These are phyloP conservation scores for Apiotrichum siamense DNA, from an alignment of 1,284 basidiomycete species.

Conservation along the genomic window DNA sequence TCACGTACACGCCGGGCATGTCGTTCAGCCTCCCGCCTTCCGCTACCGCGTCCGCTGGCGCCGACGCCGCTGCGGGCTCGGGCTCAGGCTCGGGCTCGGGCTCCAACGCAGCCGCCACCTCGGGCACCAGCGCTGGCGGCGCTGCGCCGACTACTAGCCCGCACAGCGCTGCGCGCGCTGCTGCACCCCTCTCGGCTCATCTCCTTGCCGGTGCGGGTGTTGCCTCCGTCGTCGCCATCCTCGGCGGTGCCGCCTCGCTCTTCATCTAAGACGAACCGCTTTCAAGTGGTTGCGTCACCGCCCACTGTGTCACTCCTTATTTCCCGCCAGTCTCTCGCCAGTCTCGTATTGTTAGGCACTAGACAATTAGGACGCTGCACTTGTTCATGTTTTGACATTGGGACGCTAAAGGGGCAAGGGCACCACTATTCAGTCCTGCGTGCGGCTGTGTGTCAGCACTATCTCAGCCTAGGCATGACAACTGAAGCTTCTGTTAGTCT, in stretches of 20 bases:
- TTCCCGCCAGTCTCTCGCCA: too few species aligned
- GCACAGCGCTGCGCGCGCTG: conserved; percentile 21
- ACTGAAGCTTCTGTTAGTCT: too few species aligned
- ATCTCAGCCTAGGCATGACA: too few species aligned
- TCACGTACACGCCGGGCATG: conserved; percentile 11
- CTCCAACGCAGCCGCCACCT: neutral
- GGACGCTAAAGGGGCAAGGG: too few species aligned
- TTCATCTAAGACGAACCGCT: neutral
- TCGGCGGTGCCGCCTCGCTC: too few species aligned
- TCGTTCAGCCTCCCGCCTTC: neutral
- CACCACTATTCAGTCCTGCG: too few species aligned
- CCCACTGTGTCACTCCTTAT: too few species aligned
- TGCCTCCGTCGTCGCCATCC: conserved; percentile 25
- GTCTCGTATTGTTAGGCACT: too few species aligned
- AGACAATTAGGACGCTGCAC: too few species aligned
- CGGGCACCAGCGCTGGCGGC: conserved; percentile 8
- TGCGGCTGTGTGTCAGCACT: too few species aligned
- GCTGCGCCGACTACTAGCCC: conserved; percentile 1
- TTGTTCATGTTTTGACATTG: too few species aligned
- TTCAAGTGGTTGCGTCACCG: too few species aligned
- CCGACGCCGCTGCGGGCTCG: conserved; percentile 17
- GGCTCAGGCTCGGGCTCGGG: conserved; percentile 1
- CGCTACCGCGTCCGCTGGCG: neutral
- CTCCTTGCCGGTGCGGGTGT: conserved; percentile 34
- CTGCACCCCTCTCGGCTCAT: conserved; percentile 24